phyloP scores from a whole-genome alignment of 768 basidiomycete genomes.

The Russula brevipes region DNA sequence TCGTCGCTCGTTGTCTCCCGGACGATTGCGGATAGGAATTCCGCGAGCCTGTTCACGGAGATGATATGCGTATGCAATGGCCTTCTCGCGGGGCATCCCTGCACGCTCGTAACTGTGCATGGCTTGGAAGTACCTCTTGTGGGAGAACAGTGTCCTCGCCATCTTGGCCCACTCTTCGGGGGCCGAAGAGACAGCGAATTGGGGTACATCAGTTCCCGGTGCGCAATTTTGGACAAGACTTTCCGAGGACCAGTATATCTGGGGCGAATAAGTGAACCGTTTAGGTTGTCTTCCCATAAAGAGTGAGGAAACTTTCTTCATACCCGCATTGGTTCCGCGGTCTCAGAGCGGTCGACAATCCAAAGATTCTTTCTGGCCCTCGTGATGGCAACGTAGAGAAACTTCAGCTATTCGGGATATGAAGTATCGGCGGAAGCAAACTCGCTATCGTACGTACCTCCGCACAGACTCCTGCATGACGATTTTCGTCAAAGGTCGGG shows the following conservation, averaged over 20 bases:
- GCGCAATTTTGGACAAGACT: slow-evolving; percentile 45
- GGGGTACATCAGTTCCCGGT: slow-evolving; percentile 46
- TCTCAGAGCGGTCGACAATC: slow-evolving; percentile 58
- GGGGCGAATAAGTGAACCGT: background rate
- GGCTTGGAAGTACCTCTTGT: slow-evolving; percentile 48
- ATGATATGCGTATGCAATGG: slow-evolving; percentile 48
- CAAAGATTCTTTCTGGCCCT: slow-evolving; percentile 60
- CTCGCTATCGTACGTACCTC: slow-evolving; percentile 9
- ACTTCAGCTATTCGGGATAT: slow-evolving; percentile 44
- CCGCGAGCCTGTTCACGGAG: slow-evolving; percentile 48
- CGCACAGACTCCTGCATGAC: slow-evolving; percentile 37
- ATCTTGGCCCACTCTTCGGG: slow-evolving; percentile 42
- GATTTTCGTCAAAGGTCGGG: slow-evolving; percentile 45
- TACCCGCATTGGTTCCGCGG: slow-evolving; percentile 58
- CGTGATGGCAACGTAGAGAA: slow-evolving; percentile 61
- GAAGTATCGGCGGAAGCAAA: background rate
- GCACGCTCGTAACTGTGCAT: slow-evolving; percentile 52
- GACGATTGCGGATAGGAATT: slow-evolving; percentile 22
- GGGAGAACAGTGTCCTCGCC: slow-evolving; percentile 39
- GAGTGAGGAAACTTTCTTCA: slow-evolving; percentile 13
- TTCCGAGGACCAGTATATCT: slow-evolving; percentile 50
- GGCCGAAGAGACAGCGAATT: slow-evolving; percentile 51
- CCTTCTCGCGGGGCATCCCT: slow-evolving; percentile 37
- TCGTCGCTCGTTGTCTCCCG: slow-evolving; percentile 24
- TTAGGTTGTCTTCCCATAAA: too few species aligned